Evolutionary conservation across 2,329 filamentous ascomycete genomes (phyloP), one percentile per base, ranked within the genome.

Genomic region (Trichocomaceae sp.): DNA sequence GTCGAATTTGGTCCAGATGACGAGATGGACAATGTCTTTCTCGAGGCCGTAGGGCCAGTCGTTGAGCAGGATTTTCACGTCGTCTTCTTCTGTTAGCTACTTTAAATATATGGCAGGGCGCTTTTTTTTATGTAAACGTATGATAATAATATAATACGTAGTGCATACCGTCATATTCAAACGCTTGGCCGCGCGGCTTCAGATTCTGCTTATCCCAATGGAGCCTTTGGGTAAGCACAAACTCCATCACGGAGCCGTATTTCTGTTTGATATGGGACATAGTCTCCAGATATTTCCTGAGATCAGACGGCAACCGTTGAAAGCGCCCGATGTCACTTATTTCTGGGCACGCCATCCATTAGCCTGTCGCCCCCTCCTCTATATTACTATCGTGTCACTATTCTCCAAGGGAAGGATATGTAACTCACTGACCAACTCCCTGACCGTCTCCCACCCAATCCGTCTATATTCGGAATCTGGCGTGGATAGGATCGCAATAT

Each of bases 41-140:
- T 93, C 89, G 52, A 96, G 78, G 0, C 89, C 90, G 65, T 96
- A 97, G 0, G 92, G 92, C 88, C 90, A 96, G 77, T 97, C 91
- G 66, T 97, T 97, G 72, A 81, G 83, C 41, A 96, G 70, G 47
- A 95, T 84, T 69, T 84, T 90, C 63, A 85, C 73, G 64, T 93
- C 86, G 47, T 74, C 78, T 78, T 58, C 42, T 35, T 33, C 41
- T 22, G 10, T 39, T 19, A 41, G 33, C 22, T 17, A n/a, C n/a
- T n/a, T n/a, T n/a, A n/a, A n/a, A n/a, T n/a, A n/a, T n/a, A n/a
- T n/a, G n/a, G n/a, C n/a, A n/a, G n/a, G n/a, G n/a, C n/a, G n/a
- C n/a, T n/a, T n/a, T n/a, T n/a, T n/a, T n/a, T n/a, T n/a, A n/a
- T n/a, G n/a, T n/a, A n/a, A n/a, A n/a, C n/a, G n/a, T n/a, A n/a